These are phyloP conservation scores for Bruguiera gymnorhiza DNA, from an alignment of 345 rosid genomes.

Conservation along the genomic window DNA sequence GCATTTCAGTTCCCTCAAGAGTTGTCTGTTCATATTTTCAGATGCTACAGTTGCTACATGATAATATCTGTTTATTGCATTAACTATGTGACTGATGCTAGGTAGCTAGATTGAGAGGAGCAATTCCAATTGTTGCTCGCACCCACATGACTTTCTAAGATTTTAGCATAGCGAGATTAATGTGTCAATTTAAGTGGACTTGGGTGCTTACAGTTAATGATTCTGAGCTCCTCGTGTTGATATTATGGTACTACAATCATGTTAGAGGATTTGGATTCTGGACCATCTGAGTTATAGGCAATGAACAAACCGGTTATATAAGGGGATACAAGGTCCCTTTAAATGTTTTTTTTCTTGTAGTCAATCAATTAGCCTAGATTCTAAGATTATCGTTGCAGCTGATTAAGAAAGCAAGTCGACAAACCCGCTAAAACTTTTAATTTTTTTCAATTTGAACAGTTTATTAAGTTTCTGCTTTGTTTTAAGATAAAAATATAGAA, in stretches of 20 bases:
- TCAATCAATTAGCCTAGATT: too few species aligned
- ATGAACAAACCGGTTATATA: neutral
- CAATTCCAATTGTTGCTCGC: neutral
- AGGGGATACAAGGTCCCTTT: too few species aligned
- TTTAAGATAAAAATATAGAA: too few species aligned
- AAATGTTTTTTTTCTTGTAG: too few species aligned
- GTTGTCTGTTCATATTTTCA: neutral
- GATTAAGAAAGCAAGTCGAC: too few species aligned
- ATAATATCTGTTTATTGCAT: neutral
- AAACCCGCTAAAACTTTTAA: too few species aligned
- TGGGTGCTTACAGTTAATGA: neutral
- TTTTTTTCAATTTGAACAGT: too few species aligned
- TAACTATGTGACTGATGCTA: constrained; percentile 13
- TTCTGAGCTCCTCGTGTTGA: neutral
- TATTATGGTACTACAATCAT: neutral
- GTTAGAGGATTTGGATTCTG: neutral
- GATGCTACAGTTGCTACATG: neutral
- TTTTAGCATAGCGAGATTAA: neutral
- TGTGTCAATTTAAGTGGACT: constrained; percentile 5
- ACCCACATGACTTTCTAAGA: constrained; percentile 5
- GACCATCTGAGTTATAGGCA: neutral
- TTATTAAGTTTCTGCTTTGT: too few species aligned
- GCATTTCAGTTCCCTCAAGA: neutral
- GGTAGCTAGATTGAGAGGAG: constrained; percentile 15
- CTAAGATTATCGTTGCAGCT: too few species aligned